Base-by-base conservation (phyloP, 805 yeast genomes). In the Schwanniomyces yamadae region DNA sequence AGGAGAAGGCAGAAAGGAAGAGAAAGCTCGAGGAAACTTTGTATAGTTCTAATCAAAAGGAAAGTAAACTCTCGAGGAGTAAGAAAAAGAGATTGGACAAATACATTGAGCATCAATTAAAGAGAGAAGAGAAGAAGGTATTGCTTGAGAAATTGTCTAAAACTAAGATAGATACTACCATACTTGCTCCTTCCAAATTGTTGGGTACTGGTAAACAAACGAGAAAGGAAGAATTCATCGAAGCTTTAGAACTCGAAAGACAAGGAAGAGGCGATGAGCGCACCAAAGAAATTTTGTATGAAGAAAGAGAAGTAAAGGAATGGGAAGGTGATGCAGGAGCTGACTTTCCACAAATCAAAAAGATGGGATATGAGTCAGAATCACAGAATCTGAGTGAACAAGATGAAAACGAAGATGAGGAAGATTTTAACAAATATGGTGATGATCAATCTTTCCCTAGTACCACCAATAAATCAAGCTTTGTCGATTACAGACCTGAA, bases 31-130 rank as follows among this genome's bases (percentile, higher is more conserved):
- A 69, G 36, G 74, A 80, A 40, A 73, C 77, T 18, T 59, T 80
- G 6, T 66, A 84, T 37, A 59, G 71, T 18, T 82, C 86, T 28
- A 73, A 72, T 36, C 46, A 52, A 16, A 67, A 75, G 36, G 91
- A 86, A 40, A 54, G 80, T 10, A 88, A 88, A 52, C 59, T 85
- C 23, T 79, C 90, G 0, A 67, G 78, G 33, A 74, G 82, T 32
- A 84, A 91, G 66, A 76, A 71, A 69, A 75, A 84, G 64, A 66
- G 98, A 39, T 63, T 91, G 28, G 97, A 91, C 43, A 91, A 91
- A 59, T 91, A 88, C 59, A 88, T 91, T 24, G 95, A 89, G 40
- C 95, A 86, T 61, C 96, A 89, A 56, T 54, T 89, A 48, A 84
- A 83, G 51, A 69, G 95, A 54, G 95, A 91, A 57, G 98, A 91